phyloP scores from a whole-genome alignment of 495 filamentous ascomycete species.

The Penicillium paradoxum region DNA sequence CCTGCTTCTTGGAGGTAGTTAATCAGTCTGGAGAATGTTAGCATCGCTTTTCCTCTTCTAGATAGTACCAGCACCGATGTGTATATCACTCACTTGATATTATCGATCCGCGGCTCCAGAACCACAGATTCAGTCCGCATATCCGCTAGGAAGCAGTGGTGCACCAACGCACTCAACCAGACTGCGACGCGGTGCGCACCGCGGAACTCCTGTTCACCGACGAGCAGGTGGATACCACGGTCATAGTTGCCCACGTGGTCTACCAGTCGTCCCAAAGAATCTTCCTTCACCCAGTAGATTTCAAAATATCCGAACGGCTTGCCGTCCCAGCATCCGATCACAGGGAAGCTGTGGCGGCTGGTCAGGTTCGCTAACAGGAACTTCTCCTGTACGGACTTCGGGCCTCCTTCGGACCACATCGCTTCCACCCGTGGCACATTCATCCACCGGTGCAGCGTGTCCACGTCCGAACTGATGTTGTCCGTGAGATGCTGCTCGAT shows the following conservation, averaged over 20 bases:
- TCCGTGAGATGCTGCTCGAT: slow-evolving; percentile 27
- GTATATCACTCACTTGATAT: slow-evolving; percentile 63
- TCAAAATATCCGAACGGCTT: slow-evolving; percentile 97
- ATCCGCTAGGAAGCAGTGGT: slow-evolving; percentile 77
- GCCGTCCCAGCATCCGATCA: slow-evolving; percentile 90
- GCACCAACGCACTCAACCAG: slow-evolving; percentile 83
- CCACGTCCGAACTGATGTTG: slow-evolving; percentile 53
- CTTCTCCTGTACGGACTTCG: slow-evolving; percentile 55
- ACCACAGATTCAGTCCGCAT: slow-evolving; percentile 74
- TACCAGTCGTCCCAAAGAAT: slow-evolving; percentile 63
- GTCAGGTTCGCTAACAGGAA: slow-evolving; percentile 64
- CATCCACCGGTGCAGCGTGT: slow-evolving; percentile 86
- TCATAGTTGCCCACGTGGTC: slow-evolving; percentile 72
- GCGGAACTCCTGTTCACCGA: slow-evolving; percentile 90
- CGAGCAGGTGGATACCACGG: slow-evolving; percentile 78
- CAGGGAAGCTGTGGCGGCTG: slow-evolving; percentile 75
- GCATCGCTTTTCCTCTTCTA: background rate
- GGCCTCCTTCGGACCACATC: slow-evolving; percentile 73
- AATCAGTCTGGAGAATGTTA: slow-evolving; percentile 58
- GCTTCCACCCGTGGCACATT: slow-evolving; percentile 75
- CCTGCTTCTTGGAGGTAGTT: slow-evolving; percentile 67
- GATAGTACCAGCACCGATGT: background rate
- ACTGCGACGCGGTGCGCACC: slow-evolving; percentile 65
- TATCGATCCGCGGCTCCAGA: slow-evolving; percentile 90
- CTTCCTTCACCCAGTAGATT: slow-evolving; percentile 98